phyloP scores from a whole-genome alignment of 192 early-diverging fungal genomes.

The Spinellus fusiger region DNA sequence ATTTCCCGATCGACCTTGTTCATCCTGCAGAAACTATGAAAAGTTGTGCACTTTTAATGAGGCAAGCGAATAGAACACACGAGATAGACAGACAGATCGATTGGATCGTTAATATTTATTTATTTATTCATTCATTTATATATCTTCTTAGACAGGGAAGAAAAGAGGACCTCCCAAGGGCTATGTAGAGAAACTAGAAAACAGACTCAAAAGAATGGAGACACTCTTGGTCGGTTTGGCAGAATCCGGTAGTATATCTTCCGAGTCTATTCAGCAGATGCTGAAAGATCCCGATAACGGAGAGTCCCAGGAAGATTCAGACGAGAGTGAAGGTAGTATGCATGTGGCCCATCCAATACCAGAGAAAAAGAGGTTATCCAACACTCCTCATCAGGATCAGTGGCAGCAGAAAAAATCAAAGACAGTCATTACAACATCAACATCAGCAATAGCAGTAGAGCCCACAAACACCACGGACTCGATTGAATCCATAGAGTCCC shows the following conservation, averaged over 20 bases:
- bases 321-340: background rate
- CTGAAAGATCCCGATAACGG: background rate
- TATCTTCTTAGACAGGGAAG: constrained; percentile 16
- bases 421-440: background rate
- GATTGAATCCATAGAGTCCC: too few relatives aligned
- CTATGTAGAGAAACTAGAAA: constrained; percentile 26
- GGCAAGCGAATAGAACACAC: background rate
- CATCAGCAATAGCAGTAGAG: too few relatives aligned
- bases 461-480: too few relatives aligned
- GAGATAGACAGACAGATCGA: background rate
- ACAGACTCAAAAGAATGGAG: constrained; percentile 27
- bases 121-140: background rate
- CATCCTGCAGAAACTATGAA: constrained; percentile 16
- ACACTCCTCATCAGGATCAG: too few relatives aligned
- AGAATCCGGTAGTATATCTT: constrained; percentile 6
- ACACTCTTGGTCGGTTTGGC: constrained; percentile 21
- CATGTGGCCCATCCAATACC: too few relatives aligned
- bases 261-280: background rate
- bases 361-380: background rate
- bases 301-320: background rate
- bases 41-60: constrained; percentile 28
- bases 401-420: background rate
- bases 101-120: background rate
- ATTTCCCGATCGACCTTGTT: constrained; percentile 6
- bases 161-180: constrained; percentile 28